Base-by-base conservation (phyloP, 2,329 filamentous ascomycete genomes). In the Periconia macrospinosa region DNA sequence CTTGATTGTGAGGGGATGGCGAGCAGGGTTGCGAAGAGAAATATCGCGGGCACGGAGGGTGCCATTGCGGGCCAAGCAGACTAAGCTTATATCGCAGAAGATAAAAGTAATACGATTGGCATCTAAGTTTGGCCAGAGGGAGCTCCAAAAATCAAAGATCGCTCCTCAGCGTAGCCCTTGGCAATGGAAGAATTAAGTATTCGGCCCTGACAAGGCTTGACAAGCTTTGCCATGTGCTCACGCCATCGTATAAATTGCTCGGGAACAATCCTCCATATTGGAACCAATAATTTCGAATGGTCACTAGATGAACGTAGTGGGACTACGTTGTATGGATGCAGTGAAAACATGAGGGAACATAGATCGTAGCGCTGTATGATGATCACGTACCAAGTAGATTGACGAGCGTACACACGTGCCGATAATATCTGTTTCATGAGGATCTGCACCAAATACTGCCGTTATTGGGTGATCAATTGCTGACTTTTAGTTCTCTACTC, bases 11-110 rank as follows among this genome's bases (percentile, higher is more conserved):
- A 52, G 30, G 54, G 49, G 6, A 41, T 30, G 1, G 56, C 49
- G 8, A 63, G 50, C 15, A 63, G 15, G 3, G 55, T 49, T 23
- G 47, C 41, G 17, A 55, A 47, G 7, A 65, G 45, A 10, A 67
- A 37, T 10, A 63, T 23, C 15, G 56, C 53, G 27, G 46, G 30
- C 14, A 61, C 14, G 13, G 52, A 41, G 44, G 44, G 47, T 33
- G 41, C 47, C 56, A 62, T 57, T 14, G 27, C 30, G 3, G 18
- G 10, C 1, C 14, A 13, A 18, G 23, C 23, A 8, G 23, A 27
- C 23, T 27, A 8, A 27, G 23, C 8, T 27, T 27, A 27, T 27
- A 27, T 27, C 23, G 23, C 23, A 27, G 8, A 27, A 8, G 8
- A 5, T 3, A 27, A 8, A 27, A 27, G 23, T 27, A 27, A 27